Evolutionary conservation across 352 stramenopile genomes (phyloP).

Genomic region (Phytopythium kandeliae): DNA sequence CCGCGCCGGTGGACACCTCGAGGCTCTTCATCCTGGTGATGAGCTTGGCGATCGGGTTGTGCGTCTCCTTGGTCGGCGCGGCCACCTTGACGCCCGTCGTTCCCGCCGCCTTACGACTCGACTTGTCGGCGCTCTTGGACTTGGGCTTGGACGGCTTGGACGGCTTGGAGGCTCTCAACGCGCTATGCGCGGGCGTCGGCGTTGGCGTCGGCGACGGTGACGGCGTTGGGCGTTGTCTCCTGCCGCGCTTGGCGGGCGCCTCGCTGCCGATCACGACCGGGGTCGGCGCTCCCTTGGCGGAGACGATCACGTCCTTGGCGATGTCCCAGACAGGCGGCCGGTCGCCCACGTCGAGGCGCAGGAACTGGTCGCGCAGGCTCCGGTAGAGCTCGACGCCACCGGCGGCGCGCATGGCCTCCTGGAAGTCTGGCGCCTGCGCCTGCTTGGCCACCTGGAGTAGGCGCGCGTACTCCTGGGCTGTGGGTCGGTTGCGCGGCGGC

Average conservation of each 20-base stretch:
- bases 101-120: background rate
- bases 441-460: conserved; percentile 41
- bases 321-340: conserved; percentile 22
- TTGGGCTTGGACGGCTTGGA: background rate
- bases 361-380: conserved; percentile 28
- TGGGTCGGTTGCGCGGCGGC: conserved; percentile 10
- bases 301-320: conserved; percentile 3
- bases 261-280: background rate
- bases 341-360: conserved; percentile 18
- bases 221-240: no score
- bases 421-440: conserved; percentile 28
- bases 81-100: background rate
- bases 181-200: background rate
- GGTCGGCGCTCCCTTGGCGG: background rate
- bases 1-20: background rate
- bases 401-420: conserved; percentile 27
- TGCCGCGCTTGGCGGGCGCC: no score
- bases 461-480: conserved; percentile 23
- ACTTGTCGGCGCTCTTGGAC: no score
- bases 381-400: conserved; percentile 31
- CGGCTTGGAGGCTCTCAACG: background rate
- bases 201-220: no score
- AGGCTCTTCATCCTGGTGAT: background rate
- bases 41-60: background rate
- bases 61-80: background rate